Base-by-base conservation (phyloP, 139 green algal species). In the Haematococcus sp. region DNA sequence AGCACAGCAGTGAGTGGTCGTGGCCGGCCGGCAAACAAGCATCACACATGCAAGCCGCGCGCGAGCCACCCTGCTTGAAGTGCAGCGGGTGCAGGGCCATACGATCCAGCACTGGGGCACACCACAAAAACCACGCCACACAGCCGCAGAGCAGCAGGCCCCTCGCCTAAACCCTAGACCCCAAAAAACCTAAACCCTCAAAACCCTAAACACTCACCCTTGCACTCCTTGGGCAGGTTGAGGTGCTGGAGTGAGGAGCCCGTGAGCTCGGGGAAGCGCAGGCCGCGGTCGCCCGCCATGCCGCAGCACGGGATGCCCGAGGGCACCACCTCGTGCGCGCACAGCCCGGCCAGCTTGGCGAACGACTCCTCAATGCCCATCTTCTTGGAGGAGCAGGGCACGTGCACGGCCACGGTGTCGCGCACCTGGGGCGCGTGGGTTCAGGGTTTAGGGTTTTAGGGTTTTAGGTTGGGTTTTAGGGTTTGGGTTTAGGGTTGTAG, bases 301-400 rank as follows among this genome's bases (percentile, higher is more conserved):
- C 94, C 94, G 84, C 94, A 98, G 90, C 94, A 98, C 63, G 94
- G 93, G 31, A 98, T 88, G 71, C 91, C 92, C 0, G 81, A 88
- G 68, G 84, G 84, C 0, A 91, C 82, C 34, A 85, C 94, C 73
- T 95, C 86, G 23, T 94, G 56, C 1, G 94, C 88, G 75, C 94
- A 98, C 72, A 92, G 83, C 34, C 70, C 76, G 7, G 93, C 94
- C 27, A 98, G 72, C 83, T 95, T 92, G 69, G 82, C 78, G 82
- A 97, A 97, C 9, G 86, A 79, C 44, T 90, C 84, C 85, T 96
- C 90, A 59, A 97, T 92, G 80, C 94, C 94, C 90, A 98, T 95
- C 89, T 98, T 98, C 89, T 98, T 98, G 76, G 89, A 96, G 34
- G 89, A 95, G 90, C 94, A 98, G 63, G 94, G 94, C 69, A 98